phyloP scores from a whole-genome alignment of 352 stramenopile species.

The Phytophthora capsici region DNA sequence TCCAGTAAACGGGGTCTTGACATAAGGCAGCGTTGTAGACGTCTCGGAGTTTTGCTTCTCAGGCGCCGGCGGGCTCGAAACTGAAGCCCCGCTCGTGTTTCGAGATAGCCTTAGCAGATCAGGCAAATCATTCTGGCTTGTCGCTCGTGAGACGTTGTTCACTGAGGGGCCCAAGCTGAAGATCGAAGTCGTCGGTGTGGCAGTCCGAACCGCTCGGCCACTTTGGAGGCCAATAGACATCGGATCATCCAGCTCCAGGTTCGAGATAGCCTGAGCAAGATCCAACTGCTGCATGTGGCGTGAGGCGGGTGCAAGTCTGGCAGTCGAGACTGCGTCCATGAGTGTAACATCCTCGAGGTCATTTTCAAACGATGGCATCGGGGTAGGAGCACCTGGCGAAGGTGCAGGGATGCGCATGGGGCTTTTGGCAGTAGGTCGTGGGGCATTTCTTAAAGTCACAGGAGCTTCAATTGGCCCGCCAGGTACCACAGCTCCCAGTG shows the following conservation, averaged over 20 bases:
- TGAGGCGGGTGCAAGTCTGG: slow-evolving; percentile 57
- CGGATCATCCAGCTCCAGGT: slow-evolving; percentile 73
- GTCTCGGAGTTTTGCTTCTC: slow-evolving; percentile 19
- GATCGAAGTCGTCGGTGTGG: slow-evolving; percentile 64
- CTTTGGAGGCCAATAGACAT: slow-evolving; percentile 66
- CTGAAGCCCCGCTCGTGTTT: slow-evolving; percentile 32
- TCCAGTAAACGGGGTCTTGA: slow-evolving; percentile 25
- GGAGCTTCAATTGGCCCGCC: background rate
- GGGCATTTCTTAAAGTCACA: slow-evolving; percentile 12
- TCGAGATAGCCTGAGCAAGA: slow-evolving; percentile 71
- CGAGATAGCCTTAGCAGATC: slow-evolving; percentile 37
- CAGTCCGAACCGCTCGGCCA: slow-evolving; percentile 37
- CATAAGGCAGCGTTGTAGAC: slow-evolving; percentile 46
- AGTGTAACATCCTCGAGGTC: slow-evolving; percentile 34
- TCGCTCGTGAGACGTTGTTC: slow-evolving; percentile 32
- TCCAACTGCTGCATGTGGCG: slow-evolving; percentile 78
- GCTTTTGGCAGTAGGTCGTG: slow-evolving; percentile 13
- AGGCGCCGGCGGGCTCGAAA: slow-evolving; percentile 1
- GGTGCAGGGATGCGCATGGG: slow-evolving; percentile 6
- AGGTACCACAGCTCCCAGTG: slow-evolving; percentile 6
- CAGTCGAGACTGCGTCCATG: slow-evolving; percentile 26
- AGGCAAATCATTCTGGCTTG: slow-evolving; percentile 30
- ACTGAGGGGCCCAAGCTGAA: slow-evolving; percentile 62
- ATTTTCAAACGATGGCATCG: slow-evolving; percentile 34
- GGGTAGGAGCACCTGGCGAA: slow-evolving; percentile 26